Conservation (phyloP, 2,329 filamentous ascomycete genomes). For the Karstenula rhodostoma region DNA sequence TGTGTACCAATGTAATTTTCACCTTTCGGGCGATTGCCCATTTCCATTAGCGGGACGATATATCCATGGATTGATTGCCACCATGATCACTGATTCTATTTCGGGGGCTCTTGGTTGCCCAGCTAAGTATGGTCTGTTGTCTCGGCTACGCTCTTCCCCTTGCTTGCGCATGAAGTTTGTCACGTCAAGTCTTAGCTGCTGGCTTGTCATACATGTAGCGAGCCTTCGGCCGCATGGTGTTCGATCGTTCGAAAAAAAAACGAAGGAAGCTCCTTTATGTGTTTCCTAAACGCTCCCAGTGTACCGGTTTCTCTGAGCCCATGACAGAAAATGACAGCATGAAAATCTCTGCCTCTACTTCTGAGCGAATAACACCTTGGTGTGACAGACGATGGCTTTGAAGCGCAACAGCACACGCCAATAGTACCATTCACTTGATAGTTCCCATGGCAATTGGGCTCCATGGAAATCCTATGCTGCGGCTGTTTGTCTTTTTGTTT, state of each 20-base stretch:
- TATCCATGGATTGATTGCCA: background rate
- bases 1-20: background rate
- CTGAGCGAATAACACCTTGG: no score
- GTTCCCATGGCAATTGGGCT: no score
- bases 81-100: background rate
- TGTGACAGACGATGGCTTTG: no score
- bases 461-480: no score
- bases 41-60: background rate
- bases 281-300: no score
- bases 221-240: background rate
- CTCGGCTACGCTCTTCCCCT: background rate
- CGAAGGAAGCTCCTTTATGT: no score
- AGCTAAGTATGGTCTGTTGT: background rate
- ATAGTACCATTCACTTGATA: no score
- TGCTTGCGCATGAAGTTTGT: background rate
- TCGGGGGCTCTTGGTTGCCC: background rate
- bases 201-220: background rate
- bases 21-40: background rate
- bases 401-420: no score
- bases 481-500: no score
- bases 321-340: no score
- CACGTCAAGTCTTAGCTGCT: background rate
- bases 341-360: no score
- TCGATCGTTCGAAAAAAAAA: background rate
- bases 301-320: no score